Base-by-base conservation (phyloP, 2,329 filamentous ascomycete genomes). In the Lizonia empirigonia region DNA sequence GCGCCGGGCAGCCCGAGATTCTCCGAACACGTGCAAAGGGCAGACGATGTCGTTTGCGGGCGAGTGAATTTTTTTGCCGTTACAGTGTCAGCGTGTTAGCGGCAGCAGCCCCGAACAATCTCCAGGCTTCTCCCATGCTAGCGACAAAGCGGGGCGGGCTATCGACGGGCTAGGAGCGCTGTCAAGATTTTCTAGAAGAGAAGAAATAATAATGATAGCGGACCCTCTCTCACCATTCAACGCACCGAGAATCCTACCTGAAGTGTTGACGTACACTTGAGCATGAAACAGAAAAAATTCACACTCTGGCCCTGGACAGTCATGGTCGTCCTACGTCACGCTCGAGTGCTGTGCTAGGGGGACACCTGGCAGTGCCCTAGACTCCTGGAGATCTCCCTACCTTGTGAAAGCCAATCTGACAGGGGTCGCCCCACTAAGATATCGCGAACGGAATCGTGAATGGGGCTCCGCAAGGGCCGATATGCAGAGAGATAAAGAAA, bases 171-270 rank as follows among this genome's bases (percentile, higher is more conserved):
- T 64, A 62, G 53, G 35, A 50, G 46, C 46, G 48, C 23, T 53
- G 49, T 59, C 51, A 59, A 58, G 58, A 56, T 58, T 59, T 64
- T 60, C 50, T 49, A 55, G 56, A 58, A 60, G 53, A 55, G 53
- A 44, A 60, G 53, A 55, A 55, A 44, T 57, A 55, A 64, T 64
- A 62, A 65, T 55, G 64, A 62, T 64, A 65, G 63, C 62, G 60
- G 63, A 56, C 39, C 53, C 59, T 41, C 51, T 27, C 41, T 15
- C 44, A 12, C 44, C 20, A 29, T 23, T 24, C 33, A 53, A 44
- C 34, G 36, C 44, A 26, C 50, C 50, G 50, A 53, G 50, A 53
- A 48, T 48, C 39, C 50, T 53, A 23, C 47, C 39, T 42, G 34
- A 10, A 32, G 45, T 20, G 47, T 45, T 41, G 55, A 41, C 34